Evolutionary conservation across 768 basidiomycete genomes (phyloP), one percentile per base, ranked within the genome.

Genomic region (Lactifluus volemus): DNA sequence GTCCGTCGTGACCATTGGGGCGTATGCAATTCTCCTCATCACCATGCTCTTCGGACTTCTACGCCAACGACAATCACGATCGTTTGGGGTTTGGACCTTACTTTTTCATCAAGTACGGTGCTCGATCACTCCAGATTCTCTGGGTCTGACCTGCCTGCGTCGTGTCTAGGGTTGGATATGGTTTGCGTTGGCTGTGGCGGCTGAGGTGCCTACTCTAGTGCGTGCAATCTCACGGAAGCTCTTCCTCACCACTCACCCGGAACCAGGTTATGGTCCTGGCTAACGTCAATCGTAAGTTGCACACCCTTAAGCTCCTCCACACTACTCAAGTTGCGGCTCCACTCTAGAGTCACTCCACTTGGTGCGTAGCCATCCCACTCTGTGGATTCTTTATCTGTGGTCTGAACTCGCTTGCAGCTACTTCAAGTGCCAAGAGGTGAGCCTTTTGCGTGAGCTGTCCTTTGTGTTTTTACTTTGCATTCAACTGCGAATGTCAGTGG

Each of bases 341-440:
- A 7, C 38, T 9, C n/a, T 54, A 60, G 59, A 34, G 1, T 49
- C 60, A 7, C 4, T 44, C 30, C 55, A 60, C 36, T 38, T 60
- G 49, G 60, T 60, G 19, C 32, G 60, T 44, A 34, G 11, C 5
- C 29, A 34, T 17, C 10, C 32, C 5, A 25, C 30, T 39, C 52
- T 41, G 25, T 25, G 25, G 29, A 5, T 32, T 36, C 7, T 15
- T 32, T 47, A 29, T 49, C 32, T 14, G 34, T 34, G 8, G 34
- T 34, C 49, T 55, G 30, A 60, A 21, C 39, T n/a, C 21, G n/a
- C 2, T 21, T 44, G 19, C 9, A 60, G 60, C 9, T 60, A 3
- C 49, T 55, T 38, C 53, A 60, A 45, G 19, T 55, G 19, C 60
- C 60, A 55, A 49, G 60, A 30, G 49, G 60, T 60, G 48, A 60